These are phyloP conservation scores for Alternaria tenuissima DNA, from an alignment of 2,329 filamentous ascomycete genomes.

Conservation along the genomic window DNA sequence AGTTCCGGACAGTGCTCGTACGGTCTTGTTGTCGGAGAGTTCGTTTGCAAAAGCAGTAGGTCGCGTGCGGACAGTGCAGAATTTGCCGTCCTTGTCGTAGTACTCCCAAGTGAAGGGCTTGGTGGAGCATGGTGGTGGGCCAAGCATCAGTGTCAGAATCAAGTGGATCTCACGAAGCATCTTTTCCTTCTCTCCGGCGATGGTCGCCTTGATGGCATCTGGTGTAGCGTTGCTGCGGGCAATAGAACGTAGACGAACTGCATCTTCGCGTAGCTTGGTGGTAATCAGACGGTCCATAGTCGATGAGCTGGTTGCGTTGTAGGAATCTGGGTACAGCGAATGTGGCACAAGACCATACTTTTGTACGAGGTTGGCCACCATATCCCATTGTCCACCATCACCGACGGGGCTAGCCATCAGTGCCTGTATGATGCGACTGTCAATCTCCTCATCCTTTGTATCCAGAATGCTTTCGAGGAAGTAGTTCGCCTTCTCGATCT, in stretches of 20 bases:
- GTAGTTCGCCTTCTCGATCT: slow-evolving; percentile 89
- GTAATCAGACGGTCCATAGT: slow-evolving; percentile 78
- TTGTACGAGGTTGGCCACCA: slow-evolving; percentile 83
- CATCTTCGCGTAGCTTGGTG: slow-evolving; percentile 87
- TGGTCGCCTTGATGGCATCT: slow-evolving; percentile 49
- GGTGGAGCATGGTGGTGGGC: slow-evolving; percentile 75
- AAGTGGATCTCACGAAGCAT: slow-evolving; percentile 84
- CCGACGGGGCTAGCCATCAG: slow-evolving; percentile 73
- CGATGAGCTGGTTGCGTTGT: slow-evolving; percentile 75
- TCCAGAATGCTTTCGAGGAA: slow-evolving; percentile 86
- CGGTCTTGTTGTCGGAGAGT: slow-evolving; percentile 65
- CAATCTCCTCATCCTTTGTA: slow-evolving; percentile 74
- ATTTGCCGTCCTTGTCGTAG: slow-evolving; percentile 72
- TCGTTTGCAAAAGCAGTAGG: slow-evolving; percentile 77
- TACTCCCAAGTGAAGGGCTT: slow-evolving; percentile 82
- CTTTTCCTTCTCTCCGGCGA: slow-evolving; percentile 67
- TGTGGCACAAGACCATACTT: slow-evolving; percentile 93
- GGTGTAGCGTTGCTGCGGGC: slow-evolving; percentile 49
- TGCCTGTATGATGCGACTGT: slow-evolving; percentile 75
- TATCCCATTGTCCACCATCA: slow-evolving; percentile 92
- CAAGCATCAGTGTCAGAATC: slow-evolving; percentile 82
- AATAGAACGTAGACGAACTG: slow-evolving; percentile 72
- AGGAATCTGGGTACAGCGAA: slow-evolving; percentile 80
- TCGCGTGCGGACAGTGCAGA: slow-evolving; percentile 69
- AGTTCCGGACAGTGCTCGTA: slow-evolving; percentile 66